phyloP scores from a whole-genome alignment of 345 rosid genomes.

The Cardamine resedifolia region DNA sequence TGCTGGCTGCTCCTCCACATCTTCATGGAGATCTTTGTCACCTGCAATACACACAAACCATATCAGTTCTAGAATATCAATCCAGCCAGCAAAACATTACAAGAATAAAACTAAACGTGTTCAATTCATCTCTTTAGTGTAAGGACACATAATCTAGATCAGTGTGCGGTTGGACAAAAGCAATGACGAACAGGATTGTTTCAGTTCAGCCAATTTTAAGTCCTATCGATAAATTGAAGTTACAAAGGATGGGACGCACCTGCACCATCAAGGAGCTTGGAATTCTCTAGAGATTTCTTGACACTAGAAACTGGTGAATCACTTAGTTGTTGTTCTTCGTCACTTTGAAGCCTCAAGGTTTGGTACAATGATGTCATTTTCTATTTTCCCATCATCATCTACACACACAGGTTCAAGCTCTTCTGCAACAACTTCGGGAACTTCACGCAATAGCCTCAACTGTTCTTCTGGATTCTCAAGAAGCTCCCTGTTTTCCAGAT shows the following conservation, averaged over 20 bases:
- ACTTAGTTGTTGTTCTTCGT: conserved; percentile 8
- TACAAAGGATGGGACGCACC: conserved; percentile 29
- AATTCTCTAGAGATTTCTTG: background rate
- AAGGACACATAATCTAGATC: background rate
- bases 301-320: conserved; percentile 4
- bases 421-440: conserved; percentile 67
- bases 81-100: background rate
- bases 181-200: background rate
- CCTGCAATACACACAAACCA: conserved; percentile 1
- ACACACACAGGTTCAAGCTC: conserved; percentile 46
- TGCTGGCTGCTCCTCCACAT: background rate
- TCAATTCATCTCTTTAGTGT: background rate
- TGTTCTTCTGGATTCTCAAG: conserved; percentile 63
- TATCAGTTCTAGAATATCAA: background rate
- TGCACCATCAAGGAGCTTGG: background rate
- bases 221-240: background rate
- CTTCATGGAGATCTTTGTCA: conserved; percentile 15
- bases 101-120: background rate
- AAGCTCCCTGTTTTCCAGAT: conserved; percentile 63
- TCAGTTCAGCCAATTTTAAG: background rate
- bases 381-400: conserved; percentile 32
- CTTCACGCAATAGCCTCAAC: conserved; percentile 51
- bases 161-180: background rate
- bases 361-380: conserved; percentile 7
- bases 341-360: conserved; percentile 1